A percentile compares a stretch with the other conserved stretches of the same genome.
Conservation (phyloP, 352 stramenopile species). For the Phytophthora pinifolia region DNA sequence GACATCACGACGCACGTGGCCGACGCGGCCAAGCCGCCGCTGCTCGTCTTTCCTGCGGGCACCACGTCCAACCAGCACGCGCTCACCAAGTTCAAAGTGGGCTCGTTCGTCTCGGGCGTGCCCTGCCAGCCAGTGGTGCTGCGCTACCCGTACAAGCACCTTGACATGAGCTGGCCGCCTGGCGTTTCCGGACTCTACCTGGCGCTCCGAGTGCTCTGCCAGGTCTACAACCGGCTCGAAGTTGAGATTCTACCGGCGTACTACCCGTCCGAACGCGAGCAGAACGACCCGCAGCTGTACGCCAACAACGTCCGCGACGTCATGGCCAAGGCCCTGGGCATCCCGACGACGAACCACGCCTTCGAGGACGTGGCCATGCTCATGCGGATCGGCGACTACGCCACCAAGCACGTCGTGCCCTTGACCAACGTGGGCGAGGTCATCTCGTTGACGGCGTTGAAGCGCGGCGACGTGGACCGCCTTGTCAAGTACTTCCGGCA, state of each 20-base stretch:
- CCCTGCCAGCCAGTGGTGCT: slow-evolving; percentile 64
- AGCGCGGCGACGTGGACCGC: slow-evolving; percentile 40
- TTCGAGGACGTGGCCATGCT: slow-evolving; percentile 74
- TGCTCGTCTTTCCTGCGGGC: slow-evolving; percentile 73
- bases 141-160: slow-evolving; percentile 68
- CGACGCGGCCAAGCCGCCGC: slow-evolving; percentile 41
- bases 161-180: slow-evolving; percentile 73
- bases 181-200: slow-evolving; percentile 55
- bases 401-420: slow-evolving; percentile 54
- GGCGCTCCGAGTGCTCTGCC: slow-evolving; percentile 60
- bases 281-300: slow-evolving; percentile 48
- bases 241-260: slow-evolving; percentile 64
- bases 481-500: slow-evolving; percentile 63
- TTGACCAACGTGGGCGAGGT: slow-evolving; percentile 62
- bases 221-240: slow-evolving; percentile 69
- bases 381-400: slow-evolving; percentile 57
- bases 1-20: slow-evolving; percentile 64
- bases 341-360: slow-evolving; percentile 71
- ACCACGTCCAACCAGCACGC: slow-evolving; percentile 75
- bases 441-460: slow-evolving; percentile 45
- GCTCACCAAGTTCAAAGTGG: slow-evolving; percentile 77
- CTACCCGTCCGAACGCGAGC: slow-evolving; percentile 41
- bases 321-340: slow-evolving; percentile 51
- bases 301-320: slow-evolving; percentile 56
- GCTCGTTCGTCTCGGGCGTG: slow-evolving; percentile 60